A percentile compares a stretch with the other conserved stretches of the same genome.
Evolutionary conservation across 2,329 filamentous ascomycete genomes (phyloP).

Genomic region (Ophiognomonia clavigignenti-juglandacearum): DNA sequence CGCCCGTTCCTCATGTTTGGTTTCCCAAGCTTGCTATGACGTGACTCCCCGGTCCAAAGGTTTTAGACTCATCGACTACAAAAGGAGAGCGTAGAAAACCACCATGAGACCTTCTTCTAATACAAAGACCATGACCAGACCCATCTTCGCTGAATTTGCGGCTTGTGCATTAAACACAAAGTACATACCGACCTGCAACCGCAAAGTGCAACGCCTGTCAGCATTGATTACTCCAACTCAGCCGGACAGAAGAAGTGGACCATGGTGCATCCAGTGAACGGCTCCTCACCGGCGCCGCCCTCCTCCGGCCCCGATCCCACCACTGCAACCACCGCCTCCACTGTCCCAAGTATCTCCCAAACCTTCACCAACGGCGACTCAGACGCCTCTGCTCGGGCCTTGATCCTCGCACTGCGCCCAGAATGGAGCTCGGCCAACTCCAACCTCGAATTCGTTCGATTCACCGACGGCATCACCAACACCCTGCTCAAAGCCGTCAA

Average conservation of each 20-base stretch:
- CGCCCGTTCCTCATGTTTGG: too few relatives aligned
- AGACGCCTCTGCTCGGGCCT: conserved; percentile 69
- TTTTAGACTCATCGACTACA: too few relatives aligned
- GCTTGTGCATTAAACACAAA: too few relatives aligned
- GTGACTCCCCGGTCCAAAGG: too few relatives aligned
- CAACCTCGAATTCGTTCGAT: conserved; percentile 78
- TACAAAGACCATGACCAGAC: too few relatives aligned
- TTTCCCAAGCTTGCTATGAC: too few relatives aligned
- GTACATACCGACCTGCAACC: not conserved
- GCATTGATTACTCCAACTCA: conserved; percentile 7
- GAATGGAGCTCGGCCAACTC: conserved; percentile 65
- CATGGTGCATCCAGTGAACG: conserved; percentile 27
- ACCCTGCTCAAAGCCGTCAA: conserved; percentile 79
- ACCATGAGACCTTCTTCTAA: too few relatives aligned
- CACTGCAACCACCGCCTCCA: too few relatives aligned
- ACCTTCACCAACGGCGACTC: conserved; percentile 72
- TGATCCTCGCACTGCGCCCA: conserved; percentile 75
- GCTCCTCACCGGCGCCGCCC: conserved; percentile 31
- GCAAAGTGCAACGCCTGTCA: too few relatives aligned
- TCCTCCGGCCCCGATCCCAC: not conserved
- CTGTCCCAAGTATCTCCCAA: conserved; percentile 64
- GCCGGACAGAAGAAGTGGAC: conserved; percentile 2
- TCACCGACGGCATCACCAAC: conserved; percentile 98
- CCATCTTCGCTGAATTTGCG: too few relatives aligned
- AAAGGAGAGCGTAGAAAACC: too few relatives aligned